Base-by-base conservation (phyloP, 495 filamentous ascomycete species). In the Corynascus novoguineensis region DNA sequence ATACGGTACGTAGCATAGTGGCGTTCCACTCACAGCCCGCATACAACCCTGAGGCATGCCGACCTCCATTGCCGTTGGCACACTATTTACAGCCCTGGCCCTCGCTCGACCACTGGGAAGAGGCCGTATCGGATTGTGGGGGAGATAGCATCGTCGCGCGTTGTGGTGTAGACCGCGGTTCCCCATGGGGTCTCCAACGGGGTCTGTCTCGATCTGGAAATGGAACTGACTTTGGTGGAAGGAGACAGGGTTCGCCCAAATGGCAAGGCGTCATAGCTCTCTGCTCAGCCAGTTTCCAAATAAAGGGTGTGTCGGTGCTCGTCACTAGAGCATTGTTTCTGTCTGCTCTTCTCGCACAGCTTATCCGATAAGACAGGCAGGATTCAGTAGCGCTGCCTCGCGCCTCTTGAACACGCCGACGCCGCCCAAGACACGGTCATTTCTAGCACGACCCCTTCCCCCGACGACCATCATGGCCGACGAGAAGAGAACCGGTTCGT, bases 391-490 rank as follows among this genome's bases (percentile, higher is more conserved):
- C 40, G n/a, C 56, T n/a, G n/a, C n/a, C n/a, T n/a, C n/a, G n/a
- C n/a, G n/a, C n/a, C n/a, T n/a, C 27, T n/a, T 19, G 27, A 3
- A 14, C 31, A 29, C 4, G 45, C 51, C 40, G 25, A 46, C 38
- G 17, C 29, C 49, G 34, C 21, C 46, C 55, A 6, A 35, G 9
- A 42, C 55, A 44, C 47, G 27, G 35, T 34, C 10, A 12, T 41
- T 46, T 47, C 1, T 27, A 5, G 1, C 28, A 11, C 32, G 24
- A 34, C 1, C n/a, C n/a, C n/a, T n/a, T n/a, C n/a, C n/a, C n/a
- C n/a, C n/a, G n/a, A 29, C 46, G 2, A 14, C 28, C 34, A 27
- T 45, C 44, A 59, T 63, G 60, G 46, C 61, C 21, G 55, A 63
- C 41, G 61, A 60, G 28, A 55, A 64, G 53, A 60, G 50, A 50